Base-by-base conservation (phyloP, 2,329 filamentous ascomycete species). In the Xylariomycetidae sp. region DNA sequence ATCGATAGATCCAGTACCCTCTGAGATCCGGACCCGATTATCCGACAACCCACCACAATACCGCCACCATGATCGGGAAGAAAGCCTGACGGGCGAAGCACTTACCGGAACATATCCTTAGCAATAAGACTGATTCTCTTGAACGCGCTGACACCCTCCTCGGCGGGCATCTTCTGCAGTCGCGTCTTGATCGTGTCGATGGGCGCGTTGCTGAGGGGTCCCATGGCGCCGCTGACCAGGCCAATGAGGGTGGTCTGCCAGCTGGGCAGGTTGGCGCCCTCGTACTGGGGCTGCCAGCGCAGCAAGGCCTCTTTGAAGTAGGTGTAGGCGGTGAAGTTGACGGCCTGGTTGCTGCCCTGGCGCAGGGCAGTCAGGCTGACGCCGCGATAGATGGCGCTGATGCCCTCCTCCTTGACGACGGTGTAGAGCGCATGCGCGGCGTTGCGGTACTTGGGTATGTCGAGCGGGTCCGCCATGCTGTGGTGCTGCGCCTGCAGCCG, bases 111-210 rank as follows among this genome's bases (percentile, higher is more conserved):
- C 86, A 90, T 92, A 45, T 89, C 84, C 36, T 65, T 73, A 32
- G 86, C 81, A 50, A 98, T 98, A 25, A 65, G 59, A 18, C 76
- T 70, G 50, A 98, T 96, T 40, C 92, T 73, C 38, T 77, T 74
- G 49, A 94, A 62, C 10, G 92, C 90, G 29, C 80, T 85, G 54
- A 89, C 83, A 12, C 90, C 89, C 5, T 80, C 75, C 62, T 85
- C 75, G 4, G 85, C 88, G 1, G 88, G 87, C 32, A 81, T 92
- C 66, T 88, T 92, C 62, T 98, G 92, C 59, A 98, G 67, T 31
- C 92, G 73, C 26, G 92, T 98, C 80, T 98, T 98, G 70, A 98
- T 97, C 25, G 92, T 98, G 57, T 98, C 92, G 58, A 98, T 97
- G 15, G 92, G 92, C 17, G 94, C 92, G 58, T 98, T 98, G 50